A percentile compares a stretch with the other conserved stretches of the same genome.
Conservation (phyloP, 2,329 filamentous ascomycete genomes). For the Coleophoma cylindrospora region DNA sequence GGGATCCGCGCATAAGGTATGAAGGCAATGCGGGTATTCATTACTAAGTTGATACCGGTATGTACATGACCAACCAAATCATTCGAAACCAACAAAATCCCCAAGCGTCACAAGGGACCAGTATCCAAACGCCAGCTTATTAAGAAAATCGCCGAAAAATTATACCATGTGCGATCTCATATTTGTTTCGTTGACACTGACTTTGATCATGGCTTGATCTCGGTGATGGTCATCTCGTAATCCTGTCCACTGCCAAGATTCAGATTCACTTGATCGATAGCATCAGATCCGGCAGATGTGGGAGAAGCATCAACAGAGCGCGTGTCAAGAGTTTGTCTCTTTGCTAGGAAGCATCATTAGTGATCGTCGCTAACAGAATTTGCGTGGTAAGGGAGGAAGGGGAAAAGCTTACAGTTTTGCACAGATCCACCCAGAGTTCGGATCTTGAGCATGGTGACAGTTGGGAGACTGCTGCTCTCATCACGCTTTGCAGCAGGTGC, state of each 20-base stretch:
- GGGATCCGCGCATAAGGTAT: too few species aligned
- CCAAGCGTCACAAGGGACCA: too few species aligned
- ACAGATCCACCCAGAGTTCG: neutral
- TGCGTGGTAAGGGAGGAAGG: too few species aligned
- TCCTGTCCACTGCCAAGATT: neutral
- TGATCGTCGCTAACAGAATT: too few species aligned
- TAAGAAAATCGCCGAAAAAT: too few species aligned
- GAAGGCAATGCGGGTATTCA: too few species aligned
- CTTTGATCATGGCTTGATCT: neutral
- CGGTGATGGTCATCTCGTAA: constrained; percentile 1
- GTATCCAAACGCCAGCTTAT: too few species aligned
- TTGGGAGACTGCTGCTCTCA: neutral
- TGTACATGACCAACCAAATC: too few species aligned
- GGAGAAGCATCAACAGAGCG: neutral
- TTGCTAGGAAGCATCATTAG: neutral
- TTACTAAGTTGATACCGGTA: too few species aligned
- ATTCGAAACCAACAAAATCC: too few species aligned
- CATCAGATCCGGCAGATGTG: neutral
- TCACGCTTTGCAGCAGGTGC: neutral
- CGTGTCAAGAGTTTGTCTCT: neutral
- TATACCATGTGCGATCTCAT: too few species aligned
- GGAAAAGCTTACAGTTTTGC: neutral
- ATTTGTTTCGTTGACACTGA: too few species aligned
- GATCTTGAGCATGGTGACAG: constrained; percentile 2
- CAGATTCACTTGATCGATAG: neutral